phyloP scores from a whole-genome alignment of 164 flowering plant genomes.

The Malania oleifera region DNA sequence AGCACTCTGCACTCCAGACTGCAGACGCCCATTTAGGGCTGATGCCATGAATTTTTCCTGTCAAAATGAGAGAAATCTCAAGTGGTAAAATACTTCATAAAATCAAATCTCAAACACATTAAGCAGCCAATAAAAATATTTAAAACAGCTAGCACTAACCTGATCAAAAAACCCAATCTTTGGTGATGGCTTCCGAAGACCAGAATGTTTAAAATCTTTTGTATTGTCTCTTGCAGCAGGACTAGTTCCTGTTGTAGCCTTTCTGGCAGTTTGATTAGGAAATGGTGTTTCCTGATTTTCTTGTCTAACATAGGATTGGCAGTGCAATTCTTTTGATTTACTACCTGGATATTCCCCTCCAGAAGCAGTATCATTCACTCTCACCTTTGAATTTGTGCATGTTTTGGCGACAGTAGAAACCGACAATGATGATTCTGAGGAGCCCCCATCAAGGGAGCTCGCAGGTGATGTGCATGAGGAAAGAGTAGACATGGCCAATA shows the following conservation, averaged over 20 bases:
- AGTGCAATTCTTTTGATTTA: no score
- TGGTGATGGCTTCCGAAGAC: background rate
- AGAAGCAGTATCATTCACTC: background rate
- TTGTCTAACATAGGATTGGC: background rate
- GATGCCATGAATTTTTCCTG: conserved; percentile 9
- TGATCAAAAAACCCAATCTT: conserved; percentile 1
- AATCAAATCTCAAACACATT: background rate
- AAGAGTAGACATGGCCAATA: background rate
- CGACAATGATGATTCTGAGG: background rate
- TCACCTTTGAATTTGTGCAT: background rate
- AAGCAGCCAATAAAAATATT: no score
- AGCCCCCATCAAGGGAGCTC: background rate
- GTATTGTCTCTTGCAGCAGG: background rate
- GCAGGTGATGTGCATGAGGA: background rate
- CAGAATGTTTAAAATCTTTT: background rate
- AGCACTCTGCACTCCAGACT: conserved; percentile 2
- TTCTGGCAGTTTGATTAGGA: background rate
- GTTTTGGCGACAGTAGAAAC: background rate
- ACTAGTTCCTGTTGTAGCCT: background rate
- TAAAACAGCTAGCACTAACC: no score
- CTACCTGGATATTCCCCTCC: background rate
- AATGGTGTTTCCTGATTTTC: background rate
- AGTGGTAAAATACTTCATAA: background rate
- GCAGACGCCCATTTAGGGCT: background rate
- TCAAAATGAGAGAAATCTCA: background rate